Conservation (phyloP, 2,329 filamentous ascomycete genomes). For the Plectosphaerella plurivora region DNA sequence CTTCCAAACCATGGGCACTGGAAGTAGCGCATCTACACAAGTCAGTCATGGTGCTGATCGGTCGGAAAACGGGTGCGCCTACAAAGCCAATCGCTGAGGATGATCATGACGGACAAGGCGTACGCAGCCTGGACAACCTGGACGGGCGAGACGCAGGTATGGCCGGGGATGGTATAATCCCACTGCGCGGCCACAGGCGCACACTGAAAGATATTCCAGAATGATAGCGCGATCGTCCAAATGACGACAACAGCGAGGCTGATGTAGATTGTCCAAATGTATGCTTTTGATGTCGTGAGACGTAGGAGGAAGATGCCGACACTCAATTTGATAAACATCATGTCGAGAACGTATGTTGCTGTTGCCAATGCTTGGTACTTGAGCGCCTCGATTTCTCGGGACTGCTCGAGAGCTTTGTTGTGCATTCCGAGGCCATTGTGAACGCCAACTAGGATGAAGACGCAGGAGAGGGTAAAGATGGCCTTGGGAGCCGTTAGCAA, state of each 20-base stretch:
- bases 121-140: conserved; percentile 45
- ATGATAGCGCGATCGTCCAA: conserved; percentile 43
- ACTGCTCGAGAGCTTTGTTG: conserved; percentile 35
- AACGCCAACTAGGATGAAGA: conserved; percentile 39
- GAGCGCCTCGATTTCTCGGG: conserved; percentile 37
- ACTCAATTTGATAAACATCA: conserved; percentile 55
- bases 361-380: conserved; percentile 50
- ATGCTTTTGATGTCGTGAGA: conserved; percentile 38
- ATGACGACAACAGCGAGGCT: conserved; percentile 41
- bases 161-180: conserved; percentile 42
- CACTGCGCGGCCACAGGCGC: conserved; percentile 45
- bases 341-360: conserved; percentile 44
- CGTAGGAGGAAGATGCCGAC: conserved; percentile 49
- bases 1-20: conserved; percentile 50
- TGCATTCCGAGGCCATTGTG: conserved; percentile 40
- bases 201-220: conserved; percentile 50
- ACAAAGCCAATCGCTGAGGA: conserved; percentile 52
- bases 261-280: conserved; percentile 41
- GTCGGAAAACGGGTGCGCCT: conserved; percentile 10
- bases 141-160: conserved; percentile 36
- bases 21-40: conserved; percentile 36
- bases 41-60: conserved; percentile 1
- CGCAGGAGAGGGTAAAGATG: conserved; percentile 42
- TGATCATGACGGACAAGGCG: conserved; percentile 46
- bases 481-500: conserved; percentile 19